Conservation (phyloP, 2,329 filamentous ascomycete genomes). For the Curvularia hawaiiensis region DNA sequence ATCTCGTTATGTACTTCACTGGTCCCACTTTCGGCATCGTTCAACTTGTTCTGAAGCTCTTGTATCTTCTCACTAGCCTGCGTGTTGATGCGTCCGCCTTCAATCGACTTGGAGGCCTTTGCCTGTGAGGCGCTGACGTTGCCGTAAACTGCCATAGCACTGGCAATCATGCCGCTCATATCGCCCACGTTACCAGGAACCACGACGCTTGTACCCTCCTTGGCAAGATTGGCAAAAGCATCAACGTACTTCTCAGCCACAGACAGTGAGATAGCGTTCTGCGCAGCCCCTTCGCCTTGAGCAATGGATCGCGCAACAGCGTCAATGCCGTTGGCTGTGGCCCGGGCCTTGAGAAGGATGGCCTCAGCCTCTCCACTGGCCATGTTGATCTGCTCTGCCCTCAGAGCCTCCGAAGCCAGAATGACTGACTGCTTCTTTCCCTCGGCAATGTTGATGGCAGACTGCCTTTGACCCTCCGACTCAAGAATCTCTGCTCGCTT, state of each 20-base stretch:
- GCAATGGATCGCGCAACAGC: constrained; percentile 79
- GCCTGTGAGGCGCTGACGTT: constrained; percentile 86
- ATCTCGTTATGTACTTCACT: constrained; percentile 40
- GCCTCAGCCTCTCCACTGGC: constrained; percentile 93
- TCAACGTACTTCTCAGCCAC: constrained; percentile 99
- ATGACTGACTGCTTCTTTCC: constrained; percentile 97
- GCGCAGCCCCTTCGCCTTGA: constrained; percentile 74
- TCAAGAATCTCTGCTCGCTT: constrained; percentile 98
- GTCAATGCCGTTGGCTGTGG: constrained; percentile 87
- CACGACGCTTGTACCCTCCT: constrained; percentile 93
- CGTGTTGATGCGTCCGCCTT: constrained; percentile 24
- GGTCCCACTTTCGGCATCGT: constrained; percentile 29
- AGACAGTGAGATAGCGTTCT: constrained; percentile 81
- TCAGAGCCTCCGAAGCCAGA: constrained; percentile 88
- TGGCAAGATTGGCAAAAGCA: constrained; percentile 88
- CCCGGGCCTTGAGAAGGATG: constrained; percentile 81
- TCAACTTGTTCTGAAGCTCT: constrained; percentile 37
- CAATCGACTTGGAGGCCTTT: constrained; percentile 58
- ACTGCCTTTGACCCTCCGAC: constrained; percentile 94
- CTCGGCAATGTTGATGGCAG: constrained; percentile 98
- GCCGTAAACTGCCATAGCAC: constrained; percentile 91
- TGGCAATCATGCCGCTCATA: constrained; percentile 95
- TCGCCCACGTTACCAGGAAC: constrained; percentile 97
- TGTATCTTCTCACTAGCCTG: constrained; percentile 37
- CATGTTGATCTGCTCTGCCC: constrained; percentile 89